Percentiles rank a stretch among this genome's conserved stretches.
These are phyloP conservation scores for Gloeostereum incarnatum DNA, from an alignment of 768 basidiomycete species.

Conservation along the genomic window DNA sequence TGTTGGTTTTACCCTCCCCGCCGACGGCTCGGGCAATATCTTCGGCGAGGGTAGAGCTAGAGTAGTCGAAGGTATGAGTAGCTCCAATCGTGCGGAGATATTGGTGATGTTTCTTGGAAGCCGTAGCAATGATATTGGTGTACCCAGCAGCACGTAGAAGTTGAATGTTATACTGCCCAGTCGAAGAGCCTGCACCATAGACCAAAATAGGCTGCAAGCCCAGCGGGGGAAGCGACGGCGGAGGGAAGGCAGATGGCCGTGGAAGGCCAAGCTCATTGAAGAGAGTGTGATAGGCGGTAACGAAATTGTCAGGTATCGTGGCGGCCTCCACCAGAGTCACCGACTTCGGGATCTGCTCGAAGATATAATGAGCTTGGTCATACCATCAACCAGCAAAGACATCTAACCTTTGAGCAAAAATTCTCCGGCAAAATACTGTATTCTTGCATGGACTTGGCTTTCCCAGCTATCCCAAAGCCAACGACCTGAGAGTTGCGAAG, in stretches of 20 bases:
- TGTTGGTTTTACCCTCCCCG: slow-evolving; percentile 20
- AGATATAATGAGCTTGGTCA: not conserved
- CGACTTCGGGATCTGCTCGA: slow-evolving; percentile 28
- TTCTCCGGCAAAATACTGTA: slow-evolving; percentile 20
- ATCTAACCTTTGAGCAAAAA: slow-evolving; percentile 26
- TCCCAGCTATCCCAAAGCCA: slow-evolving; percentile 11
- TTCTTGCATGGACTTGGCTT: slow-evolving; percentile 28
- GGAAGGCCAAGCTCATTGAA: slow-evolving; percentile 28
- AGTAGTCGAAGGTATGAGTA: slow-evolving; percentile 29
- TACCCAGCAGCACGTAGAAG: slow-evolving; percentile 33
- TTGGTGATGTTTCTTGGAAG: slow-evolving; percentile 27
- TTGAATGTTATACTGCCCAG: slow-evolving; percentile 27
- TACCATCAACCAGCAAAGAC: not conserved
- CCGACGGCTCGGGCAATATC: slow-evolving; percentile 23
- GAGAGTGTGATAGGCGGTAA: slow-evolving; percentile 29
- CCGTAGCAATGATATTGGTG: slow-evolving; percentile 30
- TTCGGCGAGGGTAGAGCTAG: slow-evolving; percentile 21
- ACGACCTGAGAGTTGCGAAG: not conserved
- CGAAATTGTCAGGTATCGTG: slow-evolving; percentile 31
- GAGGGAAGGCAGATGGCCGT: slow-evolving; percentile 21
- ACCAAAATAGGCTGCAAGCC: slow-evolving; percentile 27
- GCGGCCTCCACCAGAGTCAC: slow-evolving; percentile 26
- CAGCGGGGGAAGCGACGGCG: slow-evolving; percentile 16
- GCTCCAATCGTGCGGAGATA: slow-evolving; percentile 31
- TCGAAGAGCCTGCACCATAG: slow-evolving; percentile 33